Evolutionary conservation across 129 eudicot species (phyloP).

Genomic region (Centaurea solstitialis): DNA sequence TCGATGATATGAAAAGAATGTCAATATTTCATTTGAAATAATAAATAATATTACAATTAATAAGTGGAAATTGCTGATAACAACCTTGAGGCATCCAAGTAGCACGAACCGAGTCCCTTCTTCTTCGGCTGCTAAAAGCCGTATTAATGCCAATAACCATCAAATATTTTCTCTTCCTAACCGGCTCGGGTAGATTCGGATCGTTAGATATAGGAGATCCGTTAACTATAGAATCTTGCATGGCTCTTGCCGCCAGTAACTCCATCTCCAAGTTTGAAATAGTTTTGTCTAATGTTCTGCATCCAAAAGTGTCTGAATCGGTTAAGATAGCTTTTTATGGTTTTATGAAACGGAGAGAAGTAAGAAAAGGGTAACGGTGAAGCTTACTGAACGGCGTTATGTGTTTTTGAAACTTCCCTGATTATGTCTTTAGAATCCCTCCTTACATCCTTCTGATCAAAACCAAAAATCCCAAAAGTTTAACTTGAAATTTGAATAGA

Average conservation of each 20-base stretch:
- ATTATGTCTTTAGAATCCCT: conserved; percentile 38
- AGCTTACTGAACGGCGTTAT: conserved; percentile 67
- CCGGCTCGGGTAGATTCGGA: conserved; percentile 39
- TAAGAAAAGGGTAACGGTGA: background rate
- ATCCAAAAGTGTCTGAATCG: background rate
- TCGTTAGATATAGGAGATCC: conserved; percentile 72
- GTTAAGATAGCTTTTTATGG: background rate
- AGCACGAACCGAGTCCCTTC: conserved; percentile 96
- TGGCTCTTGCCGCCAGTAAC: conserved; percentile 92
- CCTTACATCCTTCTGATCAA: conserved; percentile 44
- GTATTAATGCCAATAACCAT: conserved; percentile 93
- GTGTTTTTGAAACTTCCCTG: conserved; percentile 69
- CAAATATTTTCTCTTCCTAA: conserved; percentile 70
- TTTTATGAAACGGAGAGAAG: background rate
- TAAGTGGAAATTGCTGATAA: background rate
- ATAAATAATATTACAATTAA: background rate
- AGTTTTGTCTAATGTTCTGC: conserved; percentile 67
- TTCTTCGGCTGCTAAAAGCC: conserved; percentile 89
- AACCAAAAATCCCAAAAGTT: background rate
- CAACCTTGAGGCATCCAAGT: conserved; percentile 99
- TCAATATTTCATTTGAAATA: background rate
- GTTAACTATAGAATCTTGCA: conserved; percentile 75
- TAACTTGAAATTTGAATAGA: background rate
- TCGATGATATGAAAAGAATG: background rate
- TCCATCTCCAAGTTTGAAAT: conserved; percentile 93